Evolutionary conservation across 805 yeast species (phyloP).

Genomic region (Cyberlindnera nakhonratchasimensis): DNA sequence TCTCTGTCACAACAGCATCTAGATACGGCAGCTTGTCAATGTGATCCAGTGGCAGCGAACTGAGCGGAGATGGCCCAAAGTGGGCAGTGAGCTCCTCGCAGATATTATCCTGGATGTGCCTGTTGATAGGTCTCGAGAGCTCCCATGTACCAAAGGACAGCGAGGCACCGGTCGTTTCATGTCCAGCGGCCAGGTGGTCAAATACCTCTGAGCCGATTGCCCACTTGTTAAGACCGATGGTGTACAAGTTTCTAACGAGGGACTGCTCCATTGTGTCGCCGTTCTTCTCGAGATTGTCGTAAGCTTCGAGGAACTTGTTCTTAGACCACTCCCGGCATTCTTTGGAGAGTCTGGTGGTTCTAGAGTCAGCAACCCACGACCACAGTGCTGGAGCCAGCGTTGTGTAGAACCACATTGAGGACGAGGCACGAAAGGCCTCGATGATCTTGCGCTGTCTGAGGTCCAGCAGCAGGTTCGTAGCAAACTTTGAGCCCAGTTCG

Average conservation of each 20-base stretch:
- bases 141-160: conserved; percentile 57
- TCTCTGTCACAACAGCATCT: conserved; percentile 61
- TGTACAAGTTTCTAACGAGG: conserved; percentile 22
- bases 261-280: conserved; percentile 18
- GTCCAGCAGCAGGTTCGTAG: conserved; percentile 42
- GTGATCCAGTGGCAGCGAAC: conserved; percentile 29
- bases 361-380: conserved; percentile 43
- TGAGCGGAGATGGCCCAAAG: conserved; percentile 32
- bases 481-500: conserved; percentile 50
- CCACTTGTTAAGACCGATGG: conserved; percentile 25
- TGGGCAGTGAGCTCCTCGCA: conserved; percentile 41
- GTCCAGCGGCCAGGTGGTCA: conserved; percentile 76
- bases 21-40: conserved; percentile 56
- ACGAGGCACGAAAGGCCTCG: conserved; percentile 43
- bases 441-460: conserved; percentile 41
- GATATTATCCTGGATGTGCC: conserved; percentile 44
- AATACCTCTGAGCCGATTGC: conserved; percentile 46
- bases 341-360: conserved; percentile 36
- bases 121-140: conserved; percentile 48
- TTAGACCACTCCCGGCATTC: conserved; percentile 45
- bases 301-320: conserved; percentile 27
- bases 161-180: conserved; percentile 70
- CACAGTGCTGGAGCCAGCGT: conserved; percentile 56
- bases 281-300: conserved; percentile 20
- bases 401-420: conserved; percentile 64